Percentiles rank a stretch among this genome's conserved stretches.
phyloP scores from a whole-genome alignment of 2,329 filamentous ascomycete genomes.

The Xylariaceae sp. region DNA sequence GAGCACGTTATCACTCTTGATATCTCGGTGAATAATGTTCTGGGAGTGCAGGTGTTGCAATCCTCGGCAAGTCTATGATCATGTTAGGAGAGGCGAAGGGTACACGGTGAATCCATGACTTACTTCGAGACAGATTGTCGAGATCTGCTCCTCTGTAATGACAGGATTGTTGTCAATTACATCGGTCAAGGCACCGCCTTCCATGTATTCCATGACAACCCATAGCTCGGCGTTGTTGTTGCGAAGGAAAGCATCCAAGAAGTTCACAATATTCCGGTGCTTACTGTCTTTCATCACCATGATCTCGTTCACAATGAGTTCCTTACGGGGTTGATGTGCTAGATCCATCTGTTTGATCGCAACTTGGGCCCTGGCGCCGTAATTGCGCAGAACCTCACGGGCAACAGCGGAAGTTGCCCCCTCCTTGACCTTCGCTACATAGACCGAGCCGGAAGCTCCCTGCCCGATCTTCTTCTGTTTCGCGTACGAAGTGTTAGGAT shows the following conservation, averaged over 20 bases:
- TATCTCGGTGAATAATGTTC: slow-evolving; percentile 97
- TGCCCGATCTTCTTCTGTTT: slow-evolving; percentile 99
- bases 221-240: slow-evolving; percentile 95
- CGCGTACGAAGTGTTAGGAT: slow-evolving; percentile 90
- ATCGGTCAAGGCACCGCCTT: slow-evolving; percentile 94
- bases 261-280: slow-evolving; percentile 98
- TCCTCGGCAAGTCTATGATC: slow-evolving; percentile 80
- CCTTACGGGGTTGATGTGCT: slow-evolving; percentile 93
- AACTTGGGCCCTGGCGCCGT: slow-evolving; percentile 81
- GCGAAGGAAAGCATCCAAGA: slow-evolving; percentile 91
- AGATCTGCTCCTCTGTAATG: slow-evolving; percentile 95
- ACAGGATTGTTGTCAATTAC: slow-evolving; percentile 96
- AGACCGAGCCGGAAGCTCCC: slow-evolving; percentile 95
- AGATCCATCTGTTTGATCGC: slow-evolving; percentile 99
- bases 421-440: slow-evolving; percentile 93
- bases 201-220: slow-evolving; percentile 99
- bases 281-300: slow-evolving; percentile 99
- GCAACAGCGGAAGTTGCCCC: slow-evolving; percentile 77
- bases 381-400: slow-evolving; percentile 70
- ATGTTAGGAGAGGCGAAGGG: slow-evolving; percentile 11
- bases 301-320: slow-evolving; percentile 98
- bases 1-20: slow-evolving; percentile 98
- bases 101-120: slow-evolving; percentile 25
- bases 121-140: slow-evolving; percentile 95
- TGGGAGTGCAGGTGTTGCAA: slow-evolving; percentile 91